Evolutionary conservation across 1,284 basidiomycete genomes (phyloP).

Genomic region (Takashimella koratensis): DNA sequence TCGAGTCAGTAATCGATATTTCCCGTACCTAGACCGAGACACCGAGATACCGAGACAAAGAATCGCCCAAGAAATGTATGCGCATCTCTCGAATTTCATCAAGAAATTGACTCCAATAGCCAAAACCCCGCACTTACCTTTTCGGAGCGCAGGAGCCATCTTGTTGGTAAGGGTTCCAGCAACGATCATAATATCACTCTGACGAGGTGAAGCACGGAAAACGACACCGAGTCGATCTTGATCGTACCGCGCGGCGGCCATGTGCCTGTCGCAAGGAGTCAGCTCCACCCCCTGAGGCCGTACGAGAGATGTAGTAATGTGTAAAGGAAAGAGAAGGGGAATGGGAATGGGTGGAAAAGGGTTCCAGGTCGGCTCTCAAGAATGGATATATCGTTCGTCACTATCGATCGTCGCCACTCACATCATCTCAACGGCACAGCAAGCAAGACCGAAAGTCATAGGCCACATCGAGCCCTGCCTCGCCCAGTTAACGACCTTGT

Average conservation of each 20-base stretch:
- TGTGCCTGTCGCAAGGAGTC: slow-evolving; percentile 40
- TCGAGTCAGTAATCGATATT: too few relatives aligned
- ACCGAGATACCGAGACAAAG: too few relatives aligned
- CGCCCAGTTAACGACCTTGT: slow-evolving; percentile 98
- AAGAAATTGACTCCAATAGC: too few relatives aligned
- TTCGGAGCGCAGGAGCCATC: slow-evolving; percentile 96
- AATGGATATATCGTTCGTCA: too few relatives aligned
- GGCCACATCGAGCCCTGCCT: slow-evolving; percentile 99
- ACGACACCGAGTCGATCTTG: slow-evolving; percentile 97
- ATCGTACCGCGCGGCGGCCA: slow-evolving; percentile 96
- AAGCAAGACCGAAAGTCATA: slow-evolving; percentile 97
- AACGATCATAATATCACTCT: slow-evolving; percentile 99
- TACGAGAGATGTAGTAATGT: not conserved
- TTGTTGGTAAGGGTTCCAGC: slow-evolving; percentile 99
- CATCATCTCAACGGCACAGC: slow-evolving; percentile 99
- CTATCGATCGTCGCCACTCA: slow-evolving; percentile 10
- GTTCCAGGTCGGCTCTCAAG: too few relatives aligned
- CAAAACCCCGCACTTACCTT: slow-evolving; percentile 52
- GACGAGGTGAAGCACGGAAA: slow-evolving; percentile 96
- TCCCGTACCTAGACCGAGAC: too few relatives aligned
- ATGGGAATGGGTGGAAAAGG: too few relatives aligned
- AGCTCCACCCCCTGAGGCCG: too few relatives aligned
- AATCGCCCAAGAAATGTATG: too few relatives aligned
- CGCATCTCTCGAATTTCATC: too few relatives aligned
- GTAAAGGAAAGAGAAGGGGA: too few relatives aligned